Evolutionary conservation across 2,329 filamentous ascomycete species (phyloP).

Genomic region (Teratosphaeria epicoccoides): DNA sequence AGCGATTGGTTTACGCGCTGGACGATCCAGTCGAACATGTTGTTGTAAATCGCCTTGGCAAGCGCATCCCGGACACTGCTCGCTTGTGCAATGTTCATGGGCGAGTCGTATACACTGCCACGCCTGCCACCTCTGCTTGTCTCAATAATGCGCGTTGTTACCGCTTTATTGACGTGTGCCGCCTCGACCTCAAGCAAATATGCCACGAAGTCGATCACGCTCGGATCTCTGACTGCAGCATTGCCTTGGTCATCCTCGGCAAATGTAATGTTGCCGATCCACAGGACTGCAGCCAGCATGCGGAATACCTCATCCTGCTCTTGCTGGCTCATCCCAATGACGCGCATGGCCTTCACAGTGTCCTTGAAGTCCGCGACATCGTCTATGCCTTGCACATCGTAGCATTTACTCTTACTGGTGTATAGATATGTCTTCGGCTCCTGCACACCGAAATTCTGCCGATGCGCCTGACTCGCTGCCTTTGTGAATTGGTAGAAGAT

Average conservation of each 20-base stretch:
- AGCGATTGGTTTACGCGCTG: constrained; percentile 81
- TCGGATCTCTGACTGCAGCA: constrained; percentile 75
- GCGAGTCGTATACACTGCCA: constrained; percentile 60
- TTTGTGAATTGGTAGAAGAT: constrained; percentile 99
- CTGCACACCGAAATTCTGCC: constrained; percentile 82
- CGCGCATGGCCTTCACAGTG: constrained; percentile 84
- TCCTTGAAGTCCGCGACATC: constrained; percentile 82
- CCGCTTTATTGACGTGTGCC: constrained; percentile 68
- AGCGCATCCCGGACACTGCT: constrained; percentile 79
- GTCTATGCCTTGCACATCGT: constrained; percentile 88
- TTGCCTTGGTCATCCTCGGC: constrained; percentile 81
- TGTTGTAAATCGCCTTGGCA: constrained; percentile 92
- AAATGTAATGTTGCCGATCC: constrained; percentile 92
- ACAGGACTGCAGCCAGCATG: constrained; percentile 82
- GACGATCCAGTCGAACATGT: constrained; percentile 98
- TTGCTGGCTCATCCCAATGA: constrained; percentile 76
- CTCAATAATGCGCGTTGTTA: constrained; percentile 79
- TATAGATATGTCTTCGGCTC: constrained; percentile 88
- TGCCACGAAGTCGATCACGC: constrained; percentile 86
- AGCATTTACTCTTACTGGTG: constrained; percentile 87
- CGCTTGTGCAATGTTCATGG: constrained; percentile 80
- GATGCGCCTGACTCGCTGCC: constrained; percentile 75
- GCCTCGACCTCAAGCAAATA: constrained; percentile 85
- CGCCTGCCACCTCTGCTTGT: constrained; percentile 55
- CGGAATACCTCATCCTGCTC: constrained; percentile 97